Conservation (phyloP, 345 rosid species). For the Boechera divaricarpa region DNA sequence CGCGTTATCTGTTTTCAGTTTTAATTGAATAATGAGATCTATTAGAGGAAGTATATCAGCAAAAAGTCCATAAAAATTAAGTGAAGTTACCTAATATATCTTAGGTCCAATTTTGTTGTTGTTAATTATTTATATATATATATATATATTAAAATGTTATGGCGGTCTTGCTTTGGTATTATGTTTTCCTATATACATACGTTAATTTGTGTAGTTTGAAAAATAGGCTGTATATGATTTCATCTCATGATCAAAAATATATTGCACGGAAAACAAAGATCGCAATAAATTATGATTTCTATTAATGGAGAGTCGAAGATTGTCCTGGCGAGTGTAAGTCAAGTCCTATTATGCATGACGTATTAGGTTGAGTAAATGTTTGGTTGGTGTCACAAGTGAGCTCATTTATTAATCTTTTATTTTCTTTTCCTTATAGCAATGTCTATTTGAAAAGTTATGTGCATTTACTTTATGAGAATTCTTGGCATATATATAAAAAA, state of each 20-base stretch:
- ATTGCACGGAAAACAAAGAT: constrained; percentile 34
- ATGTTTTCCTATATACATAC: neutral
- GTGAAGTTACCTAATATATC: neutral
- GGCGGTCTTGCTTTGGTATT: neutral
- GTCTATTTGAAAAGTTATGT: neutral
- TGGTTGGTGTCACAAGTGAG: constrained; percentile 40
- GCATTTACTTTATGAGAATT: constrained; percentile 18
- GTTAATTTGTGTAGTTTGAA: neutral
- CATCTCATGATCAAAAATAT: constrained; percentile 6
- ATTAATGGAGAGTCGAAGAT: constrained; percentile 19
- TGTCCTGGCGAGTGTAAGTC: constrained; percentile 20
- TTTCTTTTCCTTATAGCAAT: neutral
- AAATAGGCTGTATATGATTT: constrained; percentile 2
- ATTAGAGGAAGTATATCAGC: too few relatives aligned
- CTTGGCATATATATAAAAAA: constrained; percentile 10
- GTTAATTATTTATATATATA: too few relatives aligned
- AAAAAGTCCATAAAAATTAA: neutral
- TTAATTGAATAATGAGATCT: too few relatives aligned
- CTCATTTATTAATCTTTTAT: constrained; percentile 27
- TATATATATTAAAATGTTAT: neutral
- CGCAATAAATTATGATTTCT: constrained; percentile 28
- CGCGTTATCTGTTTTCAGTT: neutral
- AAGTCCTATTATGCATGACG: constrained; percentile 33
- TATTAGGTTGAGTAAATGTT: constrained; percentile 41
- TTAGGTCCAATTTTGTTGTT: neutral